These are phyloP conservation scores for Coprinopsis strossmayeri DNA, from an alignment of 768 basidiomycete genomes.

Conservation along the genomic window DNA sequence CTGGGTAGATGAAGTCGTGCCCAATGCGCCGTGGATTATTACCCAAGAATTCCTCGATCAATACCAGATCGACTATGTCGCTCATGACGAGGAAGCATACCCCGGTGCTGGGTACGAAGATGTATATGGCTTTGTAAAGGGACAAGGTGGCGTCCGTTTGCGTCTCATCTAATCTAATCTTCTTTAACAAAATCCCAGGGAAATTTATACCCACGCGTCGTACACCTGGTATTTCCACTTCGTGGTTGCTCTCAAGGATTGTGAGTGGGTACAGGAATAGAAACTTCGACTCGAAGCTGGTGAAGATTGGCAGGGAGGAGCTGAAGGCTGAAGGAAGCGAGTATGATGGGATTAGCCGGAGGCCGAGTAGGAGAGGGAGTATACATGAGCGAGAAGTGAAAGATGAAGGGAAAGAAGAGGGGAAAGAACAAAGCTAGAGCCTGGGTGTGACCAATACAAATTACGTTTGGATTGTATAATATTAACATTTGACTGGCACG, in stretches of 20 bases:
- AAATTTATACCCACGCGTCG: slow-evolving; percentile 94
- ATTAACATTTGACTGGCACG: too few relatives aligned
- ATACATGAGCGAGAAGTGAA: neutral
- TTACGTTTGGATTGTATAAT: too few relatives aligned
- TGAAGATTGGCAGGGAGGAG: slow-evolving; percentile 78
- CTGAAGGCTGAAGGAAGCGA: slow-evolving; percentile 60
- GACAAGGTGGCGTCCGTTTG: slow-evolving; percentile 58
- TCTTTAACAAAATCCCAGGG: slow-evolving; percentile 38
- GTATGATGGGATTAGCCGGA: slow-evolving; percentile 33
- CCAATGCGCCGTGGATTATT: slow-evolving; percentile 89
- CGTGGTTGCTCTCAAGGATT: slow-evolving; percentile 87
- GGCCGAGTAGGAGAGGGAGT: slow-evolving; percentile 19
- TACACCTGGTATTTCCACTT: slow-evolving; percentile 92
- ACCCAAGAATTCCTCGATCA: slow-evolving; percentile 76
- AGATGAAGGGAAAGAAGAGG: neutral
- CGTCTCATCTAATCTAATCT: neutral
- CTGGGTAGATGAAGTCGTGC: slow-evolving; percentile 93
- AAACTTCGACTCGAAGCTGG: slow-evolving; percentile 84
- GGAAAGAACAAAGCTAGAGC: neutral
- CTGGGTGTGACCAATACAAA: too few relatives aligned
- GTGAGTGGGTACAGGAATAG: slow-evolving; percentile 80
- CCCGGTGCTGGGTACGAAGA: slow-evolving; percentile 73
- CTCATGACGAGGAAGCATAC: slow-evolving; percentile 93
- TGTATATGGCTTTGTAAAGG: slow-evolving; percentile 79
- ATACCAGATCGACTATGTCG: slow-evolving; percentile 91